phyloP scores from a whole-genome alignment of 2,329 filamentous ascomycete genomes.

The Blastomyces parvus region DNA sequence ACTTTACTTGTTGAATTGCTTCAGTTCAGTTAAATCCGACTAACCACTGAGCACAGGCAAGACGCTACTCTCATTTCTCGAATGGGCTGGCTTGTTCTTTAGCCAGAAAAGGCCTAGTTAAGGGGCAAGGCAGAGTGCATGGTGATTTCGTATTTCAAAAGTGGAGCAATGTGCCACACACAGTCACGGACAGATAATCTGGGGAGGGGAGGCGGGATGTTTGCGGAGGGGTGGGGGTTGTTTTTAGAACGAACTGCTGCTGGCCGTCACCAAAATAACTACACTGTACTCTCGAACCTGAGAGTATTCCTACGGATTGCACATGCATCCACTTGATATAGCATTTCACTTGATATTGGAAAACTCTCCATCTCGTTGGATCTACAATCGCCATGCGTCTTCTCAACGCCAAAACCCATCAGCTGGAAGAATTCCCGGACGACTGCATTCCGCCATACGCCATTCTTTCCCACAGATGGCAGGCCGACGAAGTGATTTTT shows the following conservation, averaged over 20 bases:
- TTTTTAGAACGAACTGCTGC: neutral
- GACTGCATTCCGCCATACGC: conserved; percentile 17
- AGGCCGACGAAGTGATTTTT: conserved; percentile 18
- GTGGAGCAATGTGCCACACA: no score
- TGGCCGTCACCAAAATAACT: neutral
- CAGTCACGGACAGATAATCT: neutral
- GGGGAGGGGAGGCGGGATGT: neutral
- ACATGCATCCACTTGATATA: neutral
- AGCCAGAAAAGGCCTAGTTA: neutral
- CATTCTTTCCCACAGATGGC: conserved; percentile 22
- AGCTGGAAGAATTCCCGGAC: neutral
- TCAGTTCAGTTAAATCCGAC: no score
- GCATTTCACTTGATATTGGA: neutral
- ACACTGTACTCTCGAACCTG: neutral
- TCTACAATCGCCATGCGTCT: conserved; percentile 5
- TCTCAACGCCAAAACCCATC: conserved; percentile 2
- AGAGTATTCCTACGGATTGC: neutral
- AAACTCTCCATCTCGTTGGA: neutral
- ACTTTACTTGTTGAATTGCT: no score
- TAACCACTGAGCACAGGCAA: no score
- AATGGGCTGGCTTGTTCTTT: neutral
- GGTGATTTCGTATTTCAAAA: neutral
- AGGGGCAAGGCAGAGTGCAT: neutral
- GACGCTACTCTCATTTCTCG: no score
- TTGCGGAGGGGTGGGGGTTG: neutral